Evolutionary conservation across 352 stramenopile species (phyloP), one percentile per base, ranked within the genome.

Genomic region (Pythium chondricola): DNA sequence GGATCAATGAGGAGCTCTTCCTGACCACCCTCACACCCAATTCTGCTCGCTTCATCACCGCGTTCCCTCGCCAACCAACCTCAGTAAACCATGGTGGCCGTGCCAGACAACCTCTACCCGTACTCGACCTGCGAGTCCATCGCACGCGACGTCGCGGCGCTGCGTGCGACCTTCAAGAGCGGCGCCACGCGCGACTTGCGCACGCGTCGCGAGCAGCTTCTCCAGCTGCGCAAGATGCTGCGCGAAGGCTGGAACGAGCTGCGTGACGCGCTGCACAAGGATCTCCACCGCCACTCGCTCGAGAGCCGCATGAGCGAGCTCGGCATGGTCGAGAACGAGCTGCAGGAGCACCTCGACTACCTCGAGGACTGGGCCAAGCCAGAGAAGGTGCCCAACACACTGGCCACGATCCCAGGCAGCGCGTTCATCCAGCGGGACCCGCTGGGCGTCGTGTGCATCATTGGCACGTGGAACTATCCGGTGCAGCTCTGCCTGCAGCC

Each of bases 381-480:
- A 2, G 59, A 77, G 56, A 57, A 62, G 16, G 64, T 85, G n/a
- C 54, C 44, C 55, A 85, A 62, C 37, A 77, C 75, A 43, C 36
- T 86, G 29, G 44, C 54, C 47, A 82, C 74, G 50, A 52, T 85
- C 18, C 73, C 76, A 1, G 65, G 78, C 42, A 44, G 42, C 21
- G 70, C 69, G 43, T 83, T 68, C 42, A 52, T 93, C 24, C 62
- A 80, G 31, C 57, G 60, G 2, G 80, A 92, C 27, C 77, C 81
- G n/a, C 65, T 92, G 20, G 83, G 88, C 41, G 76, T 93, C 33
- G 84, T 92, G 3, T 88, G 77, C 35, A 52, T 97, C 60, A 83
- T 97, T 5, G 71, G 71, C 21, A 88, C 80, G 60, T 97, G 83
- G 80, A 97, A 97, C 52, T 97, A 95, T 52, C 90, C 90, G 2